A percentile compares a stretch with the other conserved stretches of the same genome.
Evolutionary conservation across 2,329 filamentous ascomycete species (phyloP).

Genomic region (Didymellaceae sp.): DNA sequence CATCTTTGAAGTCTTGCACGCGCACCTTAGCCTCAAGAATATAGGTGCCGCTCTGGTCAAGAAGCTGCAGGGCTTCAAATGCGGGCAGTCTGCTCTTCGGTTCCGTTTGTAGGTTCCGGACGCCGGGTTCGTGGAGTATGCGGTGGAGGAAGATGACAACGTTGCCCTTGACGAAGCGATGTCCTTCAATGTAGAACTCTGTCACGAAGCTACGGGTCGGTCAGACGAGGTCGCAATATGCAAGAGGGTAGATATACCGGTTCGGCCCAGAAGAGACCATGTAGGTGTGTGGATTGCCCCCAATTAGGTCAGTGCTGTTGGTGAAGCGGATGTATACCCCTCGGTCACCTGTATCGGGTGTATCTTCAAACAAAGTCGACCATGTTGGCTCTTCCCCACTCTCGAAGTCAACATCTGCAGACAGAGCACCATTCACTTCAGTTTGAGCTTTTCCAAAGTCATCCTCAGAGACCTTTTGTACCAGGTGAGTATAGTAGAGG

Average conservation of each 20-base stretch:
- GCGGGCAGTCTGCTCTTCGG: constrained; percentile 51
- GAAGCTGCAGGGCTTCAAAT: constrained; percentile 54
- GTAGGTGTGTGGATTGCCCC: constrained; percentile 57
- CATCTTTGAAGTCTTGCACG: constrained; percentile 62
- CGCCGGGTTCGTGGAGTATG: constrained; percentile 55
- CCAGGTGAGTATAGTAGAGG: constrained; percentile 62
- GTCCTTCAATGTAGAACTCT: constrained; percentile 63
- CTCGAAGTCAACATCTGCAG: constrained; percentile 29
- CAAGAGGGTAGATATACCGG: constrained; percentile 49
- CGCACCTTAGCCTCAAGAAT: constrained; percentile 65
- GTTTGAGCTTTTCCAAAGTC: constrained; percentile 40
- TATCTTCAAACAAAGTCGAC: constrained; percentile 50
- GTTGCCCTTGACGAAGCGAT: constrained; percentile 65
- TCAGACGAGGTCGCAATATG: constrained; percentile 27
- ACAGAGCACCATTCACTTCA: constrained; percentile 22
- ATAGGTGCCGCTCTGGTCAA: constrained; percentile 65
- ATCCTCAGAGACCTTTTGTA: constrained; percentile 50
- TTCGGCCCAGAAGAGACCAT: constrained; percentile 61
- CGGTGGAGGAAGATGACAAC: constrained; percentile 64
- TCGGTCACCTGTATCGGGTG: constrained; percentile 58
- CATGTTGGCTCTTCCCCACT: constrained; percentile 41
- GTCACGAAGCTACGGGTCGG: constrained; percentile 57
- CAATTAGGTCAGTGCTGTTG: constrained; percentile 55
- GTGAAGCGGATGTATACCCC: constrained; percentile 61
- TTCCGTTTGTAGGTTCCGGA: constrained; percentile 40